phyloP scores from a whole-genome alignment of 306 rosid genomes.

The Casuarina equisetifolia region DNA sequence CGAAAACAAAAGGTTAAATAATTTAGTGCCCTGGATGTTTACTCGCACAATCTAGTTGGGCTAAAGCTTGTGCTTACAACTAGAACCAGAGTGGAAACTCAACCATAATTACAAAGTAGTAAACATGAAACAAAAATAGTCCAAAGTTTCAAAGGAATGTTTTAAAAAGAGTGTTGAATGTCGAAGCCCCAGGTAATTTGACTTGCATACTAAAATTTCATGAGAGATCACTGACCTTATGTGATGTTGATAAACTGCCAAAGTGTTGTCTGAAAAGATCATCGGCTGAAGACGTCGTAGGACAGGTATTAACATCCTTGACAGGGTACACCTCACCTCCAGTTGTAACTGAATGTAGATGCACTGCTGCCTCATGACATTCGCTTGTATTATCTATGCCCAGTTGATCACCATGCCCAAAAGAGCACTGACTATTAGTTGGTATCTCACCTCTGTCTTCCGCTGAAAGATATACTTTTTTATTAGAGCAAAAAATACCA shows the following conservation, averaged over 20 bases:
- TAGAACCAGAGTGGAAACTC: constrained; percentile 5
- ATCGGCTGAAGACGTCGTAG: constrained; percentile 37
- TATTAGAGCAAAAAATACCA: constrained; percentile 7
- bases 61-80: not conserved
- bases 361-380: constrained; percentile 31
- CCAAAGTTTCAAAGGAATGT: constrained; percentile 9
- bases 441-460: constrained; percentile 22
- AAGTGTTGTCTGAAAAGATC: constrained; percentile 64
- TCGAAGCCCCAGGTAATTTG: not conserved
- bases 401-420: constrained; percentile 20
- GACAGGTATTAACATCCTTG: constrained; percentile 25
- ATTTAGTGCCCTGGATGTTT: not conserved
- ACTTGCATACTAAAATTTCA: constrained; percentile 10
- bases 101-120: not conserved
- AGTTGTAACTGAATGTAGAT: constrained; percentile 28
- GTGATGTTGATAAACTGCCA: constrained; percentile 54
- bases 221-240: constrained; percentile 51
- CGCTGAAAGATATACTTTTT: constrained; percentile 40
- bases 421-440: constrained; percentile 31
- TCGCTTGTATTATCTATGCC: constrained; percentile 1
- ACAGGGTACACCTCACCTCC: constrained; percentile 34
- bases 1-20: not conserved
- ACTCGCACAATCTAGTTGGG: not conserved
- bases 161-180: not conserved
- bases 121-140: constrained; percentile 10